A percentile compares a stretch with the other conserved stretches of the same genome.
These are phyloP conservation scores for Fusarium liriodendri DNA, from an alignment of 2,329 filamentous ascomycete genomes.

Conservation along the genomic window DNA sequence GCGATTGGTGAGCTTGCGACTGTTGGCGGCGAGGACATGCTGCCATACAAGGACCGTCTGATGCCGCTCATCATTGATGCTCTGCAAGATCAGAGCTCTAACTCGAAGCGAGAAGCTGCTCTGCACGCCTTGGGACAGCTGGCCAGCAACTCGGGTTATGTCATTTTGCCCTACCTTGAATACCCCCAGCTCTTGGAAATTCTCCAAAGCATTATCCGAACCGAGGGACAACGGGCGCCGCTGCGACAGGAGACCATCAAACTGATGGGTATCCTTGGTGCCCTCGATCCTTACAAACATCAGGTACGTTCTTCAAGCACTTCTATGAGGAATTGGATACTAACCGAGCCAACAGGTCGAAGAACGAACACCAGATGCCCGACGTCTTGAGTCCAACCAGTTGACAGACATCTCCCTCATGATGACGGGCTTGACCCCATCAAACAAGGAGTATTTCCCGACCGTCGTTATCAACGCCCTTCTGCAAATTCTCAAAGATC, in stretches of 20 bases:
- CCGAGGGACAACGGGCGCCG: slow-evolving; percentile 84
- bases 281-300: slow-evolving; percentile 95
- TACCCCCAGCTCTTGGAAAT: slow-evolving; percentile 95
- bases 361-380: slow-evolving; percentile 85
- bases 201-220: slow-evolving; percentile 92
- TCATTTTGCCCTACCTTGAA: slow-evolving; percentile 94
- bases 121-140: slow-evolving; percentile 91
- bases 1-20: slow-evolving; percentile 94
- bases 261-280: slow-evolving; percentile 93
- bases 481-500: slow-evolving; percentile 90
- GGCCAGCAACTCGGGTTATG: slow-evolving; percentile 96
- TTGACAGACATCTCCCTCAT: slow-evolving; percentile 96
- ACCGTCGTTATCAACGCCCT: slow-evolving; percentile 98
- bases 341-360: slow-evolving; percentile 74
- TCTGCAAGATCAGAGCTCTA: slow-evolving; percentile 92
- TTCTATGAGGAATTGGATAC: not conserved
- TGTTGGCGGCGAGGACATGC: slow-evolving; percentile 94
- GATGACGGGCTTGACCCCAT: slow-evolving; percentile 96
- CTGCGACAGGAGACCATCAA: slow-evolving; percentile 96
- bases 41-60: slow-evolving; percentile 87
- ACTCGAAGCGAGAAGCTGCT: slow-evolving; percentile 89
- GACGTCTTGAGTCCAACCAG: slow-evolving; percentile 69
- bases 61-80: slow-evolving; percentile 97
- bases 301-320: slow-evolving; percentile 62
- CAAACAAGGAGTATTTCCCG: slow-evolving; percentile 97